Evolutionary conservation across 1,284 basidiomycete species (phyloP).

Genomic region (Veloboletus limbatus): DNA sequence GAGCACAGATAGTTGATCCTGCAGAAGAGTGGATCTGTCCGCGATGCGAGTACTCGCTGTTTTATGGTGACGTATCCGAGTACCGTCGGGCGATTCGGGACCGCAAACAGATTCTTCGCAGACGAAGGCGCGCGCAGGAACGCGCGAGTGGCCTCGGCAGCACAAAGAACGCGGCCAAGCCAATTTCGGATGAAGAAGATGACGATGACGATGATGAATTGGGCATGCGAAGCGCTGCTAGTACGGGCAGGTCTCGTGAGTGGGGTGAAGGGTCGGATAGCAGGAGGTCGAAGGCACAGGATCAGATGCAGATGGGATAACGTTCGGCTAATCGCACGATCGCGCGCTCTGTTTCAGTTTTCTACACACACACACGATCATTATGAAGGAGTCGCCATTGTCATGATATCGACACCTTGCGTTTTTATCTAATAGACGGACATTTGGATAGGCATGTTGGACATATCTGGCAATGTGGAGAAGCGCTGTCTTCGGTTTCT

Average conservation of each 20-base stretch:
- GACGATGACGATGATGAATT: constrained; percentile 35
- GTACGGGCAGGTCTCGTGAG: constrained; percentile 26
- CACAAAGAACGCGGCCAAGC: constrained; percentile 30
- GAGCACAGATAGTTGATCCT: constrained; percentile 51
- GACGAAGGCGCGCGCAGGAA: constrained; percentile 74
- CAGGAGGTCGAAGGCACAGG: constrained; percentile 27
- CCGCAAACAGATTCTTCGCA: constrained; percentile 74
- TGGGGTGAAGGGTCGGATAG: constrained; percentile 33
- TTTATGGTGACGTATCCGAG: constrained; percentile 71
- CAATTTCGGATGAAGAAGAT: constrained; percentile 36
- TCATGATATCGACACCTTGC: constrained; percentile 19
- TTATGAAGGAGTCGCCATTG: constrained; percentile 27
- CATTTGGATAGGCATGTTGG: constrained; percentile 31
- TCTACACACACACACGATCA: constrained; percentile 9
- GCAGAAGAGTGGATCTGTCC: constrained; percentile 87
- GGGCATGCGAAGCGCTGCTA: constrained; percentile 2
- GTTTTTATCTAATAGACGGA: constrained; percentile 37
- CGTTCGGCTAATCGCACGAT: constrained; percentile 9
- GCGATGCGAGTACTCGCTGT: constrained; percentile 83
- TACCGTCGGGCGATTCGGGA: constrained; percentile 66
- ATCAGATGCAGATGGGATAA: constrained; percentile 32
- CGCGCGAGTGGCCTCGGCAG: constrained; percentile 49
- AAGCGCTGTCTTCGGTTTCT: constrained; percentile 15
- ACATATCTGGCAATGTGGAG: constrained; percentile 24
- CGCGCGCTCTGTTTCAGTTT: constrained; percentile 12